Base-by-base conservation (phyloP, 257 asterid species). In the Voacanga thouarsii region DNA sequence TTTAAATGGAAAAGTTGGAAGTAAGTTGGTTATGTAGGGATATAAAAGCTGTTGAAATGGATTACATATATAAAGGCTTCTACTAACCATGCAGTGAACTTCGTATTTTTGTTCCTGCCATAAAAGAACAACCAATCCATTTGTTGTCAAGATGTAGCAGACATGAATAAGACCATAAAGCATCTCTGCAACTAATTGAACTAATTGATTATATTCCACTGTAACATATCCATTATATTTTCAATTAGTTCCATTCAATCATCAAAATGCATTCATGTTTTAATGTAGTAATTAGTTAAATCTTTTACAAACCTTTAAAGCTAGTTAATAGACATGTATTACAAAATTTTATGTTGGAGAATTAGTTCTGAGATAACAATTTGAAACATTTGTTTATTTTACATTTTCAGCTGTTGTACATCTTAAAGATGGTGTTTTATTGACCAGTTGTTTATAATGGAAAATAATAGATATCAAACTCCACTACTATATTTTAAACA, bases 21-120 rank as follows among this genome's bases (percentile, higher is more conserved):
- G 15, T 24, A 66, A 66, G 8, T 18, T 37, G 45, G 3, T 65
- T 39, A 30, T 7, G 19, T 14, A 65, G 33, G 45, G 43, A 23
- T 18, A 1, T 16, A 14, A 30, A 64, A 6, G 71, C 33, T 37
- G 7, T 66, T 37, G 4, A 66, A 66, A 66, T 28, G 30, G 72
- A 39, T 56, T 24, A 95, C 99, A 97, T 92, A 39, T 80, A 93
- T 93, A 82, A 96, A n/a, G n/a, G n/a, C 93, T 88, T 96, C 98
- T 53, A 81, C 79, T 79, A 96, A 82, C 99, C 99, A 96, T 75
- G 97, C 96, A 50, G 98, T 90, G 80, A 96, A 96, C 84, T 93
- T 98, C 0, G 99, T 98, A 21, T 97, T 82, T 79, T 96, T 96
- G 72, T 85, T 93, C 98, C 99, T 96, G 84, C 76, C 86, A 82